Evolutionary conservation across 75 land plant genomes (phyloP), one percentile per base, ranked within the genome.

Genomic region (Gnetum montanum): DNA sequence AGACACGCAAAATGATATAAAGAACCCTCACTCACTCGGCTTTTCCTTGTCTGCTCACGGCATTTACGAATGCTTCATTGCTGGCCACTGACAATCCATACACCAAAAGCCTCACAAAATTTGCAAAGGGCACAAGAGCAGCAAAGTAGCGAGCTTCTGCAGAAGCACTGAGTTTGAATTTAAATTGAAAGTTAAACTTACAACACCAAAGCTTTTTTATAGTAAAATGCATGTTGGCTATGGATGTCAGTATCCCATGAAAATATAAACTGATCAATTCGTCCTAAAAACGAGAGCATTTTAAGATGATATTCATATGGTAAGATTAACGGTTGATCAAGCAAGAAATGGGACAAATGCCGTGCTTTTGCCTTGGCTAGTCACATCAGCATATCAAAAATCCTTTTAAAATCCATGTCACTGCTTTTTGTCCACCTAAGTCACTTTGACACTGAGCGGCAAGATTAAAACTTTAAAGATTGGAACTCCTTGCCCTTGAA

Each of bases 61-160:
- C 82, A 69, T 82, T 89, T 6, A 85, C 65, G 15, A 88, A 65
- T 6, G 79, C 74, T 62, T 80, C 90, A 63, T 93, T 79, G 15
- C 52, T 68, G 5, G 68, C 63, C 18, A 85, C 31, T 10, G 81
- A 72, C 8, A 82, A 53, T 35, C 96, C 95, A 43, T 86, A 55
- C 6, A 75, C 38, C 2, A 89, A 37, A 47, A 93, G 81, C 46
- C 90, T 66, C 5, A 80, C 8, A 48, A 74, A 81, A 68, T 85
- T 93, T 16, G 78, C 54, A 4, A 77, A 34, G 31, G 98, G 98
- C 45, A 85, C 80, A 38, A 83, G 5, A 6, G 82, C 73, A 35
- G 97, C 94, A 54, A 87, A 68, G 61, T 66, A 92, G 18, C 82
- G 77, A 45, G 91, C 92, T 66, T 73, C 76, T 8, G 60, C 51